Evolutionary conservation across 805 yeast species (phyloP), one percentile per base, ranked within the genome.

Genomic region (Candida palmyrensis): DNA sequence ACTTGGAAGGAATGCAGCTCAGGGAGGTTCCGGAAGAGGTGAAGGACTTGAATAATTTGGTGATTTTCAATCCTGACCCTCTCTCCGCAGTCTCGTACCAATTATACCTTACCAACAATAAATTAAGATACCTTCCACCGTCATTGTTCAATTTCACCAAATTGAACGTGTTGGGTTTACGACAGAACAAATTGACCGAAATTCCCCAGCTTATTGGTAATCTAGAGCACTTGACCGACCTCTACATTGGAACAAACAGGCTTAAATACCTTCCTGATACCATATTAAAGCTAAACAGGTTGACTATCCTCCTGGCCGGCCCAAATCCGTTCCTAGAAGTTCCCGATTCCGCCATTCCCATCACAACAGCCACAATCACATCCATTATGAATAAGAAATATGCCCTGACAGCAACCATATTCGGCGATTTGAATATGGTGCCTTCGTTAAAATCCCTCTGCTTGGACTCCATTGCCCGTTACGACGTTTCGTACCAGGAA

Each of bases 11-110:
- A 11, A 47, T 75, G 51, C 66, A 62, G 0, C 52, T 78, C 25
- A 58, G 55, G 8, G 66, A 66, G 5, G 49, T 78, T 3, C 83
- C 85, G 1, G 76, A 73, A 32, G 80, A 76, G 41, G 62, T 78
- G 18, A 68, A 67, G 32, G 85, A 78, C 47, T 55, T 78, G 41
- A 66, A 73, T 43, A 66, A 76, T 35, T 51, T 76, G 43, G 77
- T 76, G n/a, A 49, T 71, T 6, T 65, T 68, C 36, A 53, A 49
- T 12, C 31, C 35, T 11, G 52, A 53, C 1, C 49, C 50, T 3
- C 43, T 40, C 23, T 40, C 41, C 10, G 43, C 44, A 17, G 38
- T 41, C 3, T 42, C 55, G 22, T 66, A 64, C 40, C 77, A 77
- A 38, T 54, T 78, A 4, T 75, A 71, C 44, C 66, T 77, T 3